These are phyloP conservation scores for Peniophora sp. DNA, from an alignment of 1,284 basidiomycete genomes.

Conservation along the genomic window DNA sequence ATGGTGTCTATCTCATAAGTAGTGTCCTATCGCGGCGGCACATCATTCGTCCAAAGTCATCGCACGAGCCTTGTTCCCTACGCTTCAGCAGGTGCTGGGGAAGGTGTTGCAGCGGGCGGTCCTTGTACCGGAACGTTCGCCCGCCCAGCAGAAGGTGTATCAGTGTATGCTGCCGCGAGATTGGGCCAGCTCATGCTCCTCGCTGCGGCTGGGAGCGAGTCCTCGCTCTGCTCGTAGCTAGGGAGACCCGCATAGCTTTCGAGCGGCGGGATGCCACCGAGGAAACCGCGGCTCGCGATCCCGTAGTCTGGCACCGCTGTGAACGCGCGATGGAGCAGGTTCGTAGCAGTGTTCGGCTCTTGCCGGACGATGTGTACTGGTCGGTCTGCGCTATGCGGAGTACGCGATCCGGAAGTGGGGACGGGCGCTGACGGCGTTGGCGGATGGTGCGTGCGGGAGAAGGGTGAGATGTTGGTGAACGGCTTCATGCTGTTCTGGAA, in stretches of 20 bases:
- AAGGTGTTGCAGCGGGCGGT: no score
- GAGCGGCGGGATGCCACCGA: conserved; percentile 79
- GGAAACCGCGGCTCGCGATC: conserved; percentile 73
- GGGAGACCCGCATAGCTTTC: conserved; percentile 67
- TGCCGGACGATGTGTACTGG: conserved; percentile 8
- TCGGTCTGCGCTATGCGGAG: conserved; percentile 5
- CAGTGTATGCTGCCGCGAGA: neutral
- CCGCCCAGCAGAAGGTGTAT: neutral
- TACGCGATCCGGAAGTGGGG: conserved; percentile 8
- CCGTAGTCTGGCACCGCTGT: conserved; percentile 81
- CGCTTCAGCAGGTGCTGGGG: no score
- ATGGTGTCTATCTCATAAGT: no score
- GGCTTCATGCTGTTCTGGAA: conserved; percentile 61
- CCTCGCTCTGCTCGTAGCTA: conserved; percentile 64
- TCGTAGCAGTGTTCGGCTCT: conserved; percentile 25
- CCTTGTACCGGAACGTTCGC: no score
- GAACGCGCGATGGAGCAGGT: conserved; percentile 49
- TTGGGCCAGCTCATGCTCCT: conserved; percentile 7
- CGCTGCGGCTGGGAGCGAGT: conserved; percentile 14
- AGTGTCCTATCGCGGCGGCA: no score
- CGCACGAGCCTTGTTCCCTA: no score
- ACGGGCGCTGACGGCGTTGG: conserved; percentile 9
- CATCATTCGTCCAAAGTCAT: no score
- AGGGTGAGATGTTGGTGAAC: conserved; percentile 34
- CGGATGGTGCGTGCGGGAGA: conserved; percentile 24